Percentiles rank a stretch among this genome's conserved stretches.
These are phyloP conservation scores for Alternaria incomplexa DNA, from an alignment of 2,329 filamentous ascomycete genomes.

Conservation along the genomic window DNA sequence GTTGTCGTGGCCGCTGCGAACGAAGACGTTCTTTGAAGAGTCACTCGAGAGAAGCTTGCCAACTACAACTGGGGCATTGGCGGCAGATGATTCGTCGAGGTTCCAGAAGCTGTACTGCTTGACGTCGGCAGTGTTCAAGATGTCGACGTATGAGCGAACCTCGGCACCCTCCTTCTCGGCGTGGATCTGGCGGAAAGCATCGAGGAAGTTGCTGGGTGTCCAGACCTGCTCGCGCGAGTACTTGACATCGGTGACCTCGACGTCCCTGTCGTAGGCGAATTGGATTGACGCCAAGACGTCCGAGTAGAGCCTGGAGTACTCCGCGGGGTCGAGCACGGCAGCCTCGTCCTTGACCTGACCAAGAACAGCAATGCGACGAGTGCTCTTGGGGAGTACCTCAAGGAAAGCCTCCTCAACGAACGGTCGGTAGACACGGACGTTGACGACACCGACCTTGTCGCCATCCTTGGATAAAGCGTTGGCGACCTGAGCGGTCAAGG, in stretches of 20 bases:
- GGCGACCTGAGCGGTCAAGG: slow-evolving; percentile 82
- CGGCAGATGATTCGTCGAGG: slow-evolving; percentile 73
- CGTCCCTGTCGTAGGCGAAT: slow-evolving; percentile 64
- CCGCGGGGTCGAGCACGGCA: slow-evolving; percentile 74
- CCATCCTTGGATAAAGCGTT: slow-evolving; percentile 73
- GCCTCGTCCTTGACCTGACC: slow-evolving; percentile 82
- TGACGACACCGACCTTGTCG: slow-evolving; percentile 82
- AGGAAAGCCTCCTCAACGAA: slow-evolving; percentile 96
- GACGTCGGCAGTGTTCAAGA: slow-evolving; percentile 61
- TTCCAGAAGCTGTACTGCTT: slow-evolving; percentile 97
- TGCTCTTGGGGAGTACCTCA: slow-evolving; percentile 75
- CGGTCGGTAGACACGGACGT: slow-evolving; percentile 91
- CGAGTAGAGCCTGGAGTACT: slow-evolving; percentile 87
- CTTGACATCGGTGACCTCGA: slow-evolving; percentile 83
- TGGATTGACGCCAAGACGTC: slow-evolving; percentile 86
- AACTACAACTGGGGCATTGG: slow-evolving; percentile 67
- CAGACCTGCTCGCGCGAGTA: slow-evolving; percentile 77
- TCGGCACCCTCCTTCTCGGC: slow-evolving; percentile 50
- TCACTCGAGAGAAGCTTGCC: slow-evolving; percentile 67
- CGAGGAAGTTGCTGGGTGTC: slow-evolving; percentile 62
- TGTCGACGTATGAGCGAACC: slow-evolving; percentile 57
- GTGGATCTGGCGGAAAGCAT: slow-evolving; percentile 55
- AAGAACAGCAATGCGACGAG: slow-evolving; percentile 79
- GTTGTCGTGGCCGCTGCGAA: slow-evolving; percentile 67
- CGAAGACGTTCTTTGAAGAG: slow-evolving; percentile 66